Conservation (phyloP, 202 grass and related monocot species). For the Sporobolus alterniflorus region DNA sequence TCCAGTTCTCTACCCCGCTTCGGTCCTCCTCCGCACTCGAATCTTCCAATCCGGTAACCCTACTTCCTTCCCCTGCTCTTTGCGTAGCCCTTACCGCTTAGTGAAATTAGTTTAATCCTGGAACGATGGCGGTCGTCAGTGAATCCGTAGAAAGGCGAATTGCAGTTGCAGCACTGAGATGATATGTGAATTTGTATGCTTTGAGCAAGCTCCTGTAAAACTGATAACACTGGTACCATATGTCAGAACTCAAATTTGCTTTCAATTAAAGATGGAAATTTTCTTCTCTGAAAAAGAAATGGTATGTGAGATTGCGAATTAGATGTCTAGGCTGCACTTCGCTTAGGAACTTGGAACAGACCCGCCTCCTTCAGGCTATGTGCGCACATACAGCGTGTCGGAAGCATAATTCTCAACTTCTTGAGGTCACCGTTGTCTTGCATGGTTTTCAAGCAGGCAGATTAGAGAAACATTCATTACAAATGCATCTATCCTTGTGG, state of each 20-base stretch:
- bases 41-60: slow-evolving; percentile 1
- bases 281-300: neutral
- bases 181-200: neutral
- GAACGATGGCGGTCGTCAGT: neutral
- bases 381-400: neutral
- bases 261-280: too few relatives aligned
- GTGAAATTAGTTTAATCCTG: neutral
- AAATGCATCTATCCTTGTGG: too few relatives aligned
- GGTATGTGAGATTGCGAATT: neutral
- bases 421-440: neutral
- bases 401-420: neutral
- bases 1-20: neutral
- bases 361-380: neutral
- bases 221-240: too few relatives aligned
- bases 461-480: neutral
- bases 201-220: too few relatives aligned
- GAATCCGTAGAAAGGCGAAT: neutral
- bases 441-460: neutral
- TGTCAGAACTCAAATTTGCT: too few relatives aligned
- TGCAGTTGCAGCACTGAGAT: neutral
- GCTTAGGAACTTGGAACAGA: neutral
- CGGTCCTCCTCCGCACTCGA: neutral
- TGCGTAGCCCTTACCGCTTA: neutral
- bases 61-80: neutral
- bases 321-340: neutral